These are phyloP conservation scores for Daldinia sp. DNA, from an alignment of 2,329 filamentous ascomycete species.

Conservation along the genomic window DNA sequence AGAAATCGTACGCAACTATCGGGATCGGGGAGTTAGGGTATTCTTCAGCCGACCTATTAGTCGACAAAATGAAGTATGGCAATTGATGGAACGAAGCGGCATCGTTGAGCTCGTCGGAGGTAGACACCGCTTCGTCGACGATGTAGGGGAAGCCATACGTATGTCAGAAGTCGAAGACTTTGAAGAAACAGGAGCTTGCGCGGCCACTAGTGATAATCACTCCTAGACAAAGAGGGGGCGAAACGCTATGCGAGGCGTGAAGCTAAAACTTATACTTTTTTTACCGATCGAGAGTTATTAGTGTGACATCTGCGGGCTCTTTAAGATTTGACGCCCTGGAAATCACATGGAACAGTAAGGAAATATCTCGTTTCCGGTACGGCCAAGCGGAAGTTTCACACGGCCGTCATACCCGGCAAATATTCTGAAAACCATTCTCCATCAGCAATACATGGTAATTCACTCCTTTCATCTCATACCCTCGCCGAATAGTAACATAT, in stretches of 20 bases:
- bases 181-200: slow-evolving; percentile 32
- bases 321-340: background rate
- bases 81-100: slow-evolving; percentile 77
- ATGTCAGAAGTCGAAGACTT: slow-evolving; percentile 75
- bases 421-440: background rate
- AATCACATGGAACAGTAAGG: background rate
- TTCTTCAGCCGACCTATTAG: slow-evolving; percentile 72
- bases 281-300: background rate
- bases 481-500: background rate
- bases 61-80: slow-evolving; percentile 67
- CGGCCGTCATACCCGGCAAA: background rate
- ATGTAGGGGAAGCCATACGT: slow-evolving; percentile 84
- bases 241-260: background rate
- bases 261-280: background rate
- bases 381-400: background rate
- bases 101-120: slow-evolving; percentile 88
- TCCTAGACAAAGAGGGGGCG: slow-evolving; percentile 14
- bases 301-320: background rate
- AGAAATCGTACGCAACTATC: slow-evolving; percentile 86
- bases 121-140: slow-evolving; percentile 76
- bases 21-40: slow-evolving; percentile 77
- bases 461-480: background rate
- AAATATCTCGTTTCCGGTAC: background rate
- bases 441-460: background rate
- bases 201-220: slow-evolving; percentile 30